phyloP scores from a whole-genome alignment of 2,329 filamentous ascomycete species.

The Parascedosporium putredinis region DNA sequence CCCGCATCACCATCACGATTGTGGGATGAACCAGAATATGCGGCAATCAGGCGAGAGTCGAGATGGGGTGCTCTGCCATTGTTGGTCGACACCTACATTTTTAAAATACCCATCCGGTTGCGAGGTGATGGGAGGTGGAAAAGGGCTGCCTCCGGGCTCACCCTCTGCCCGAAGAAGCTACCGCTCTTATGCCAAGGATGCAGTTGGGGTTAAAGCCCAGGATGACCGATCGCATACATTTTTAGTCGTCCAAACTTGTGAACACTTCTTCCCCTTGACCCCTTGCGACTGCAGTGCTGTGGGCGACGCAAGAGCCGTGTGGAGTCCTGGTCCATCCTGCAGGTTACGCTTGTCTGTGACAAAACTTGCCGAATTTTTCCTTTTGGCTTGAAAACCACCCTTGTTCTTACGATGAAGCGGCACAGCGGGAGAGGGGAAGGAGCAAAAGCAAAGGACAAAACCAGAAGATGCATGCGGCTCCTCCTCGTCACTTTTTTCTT shows the following conservation, averaged over 20 bases:
- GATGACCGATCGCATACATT: not conserved
- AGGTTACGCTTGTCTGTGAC: not conserved
- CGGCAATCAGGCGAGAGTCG: not conserved
- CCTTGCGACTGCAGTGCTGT: not conserved
- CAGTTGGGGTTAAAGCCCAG: not conserved
- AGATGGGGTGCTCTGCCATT: too few relatives aligned
- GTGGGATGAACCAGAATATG: not conserved
- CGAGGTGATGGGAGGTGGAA: too few relatives aligned
- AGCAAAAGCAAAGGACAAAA: too few relatives aligned
- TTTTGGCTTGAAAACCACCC: too few relatives aligned
- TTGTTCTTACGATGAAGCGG: not conserved
- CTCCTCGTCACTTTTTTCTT: too few relatives aligned
- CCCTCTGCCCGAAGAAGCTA: not conserved
- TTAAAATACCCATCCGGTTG: too few relatives aligned
- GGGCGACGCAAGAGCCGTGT: not conserved
- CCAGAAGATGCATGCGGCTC: too few relatives aligned
- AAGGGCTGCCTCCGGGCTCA: too few relatives aligned
- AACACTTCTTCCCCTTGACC: not conserved
- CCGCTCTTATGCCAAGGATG: not conserved
- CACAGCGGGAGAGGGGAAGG: not conserved
- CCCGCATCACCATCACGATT: not conserved
- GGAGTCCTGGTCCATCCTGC: not conserved
- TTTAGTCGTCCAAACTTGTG: slow-evolving; percentile 2
- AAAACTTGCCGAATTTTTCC: not conserved
- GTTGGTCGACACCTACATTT: too few relatives aligned